Percentiles rank a stretch among this genome's conserved stretches.
These are phyloP conservation scores for Salvia hispanica DNA, from an alignment of 257 asterid genomes.

Conservation along the genomic window DNA sequence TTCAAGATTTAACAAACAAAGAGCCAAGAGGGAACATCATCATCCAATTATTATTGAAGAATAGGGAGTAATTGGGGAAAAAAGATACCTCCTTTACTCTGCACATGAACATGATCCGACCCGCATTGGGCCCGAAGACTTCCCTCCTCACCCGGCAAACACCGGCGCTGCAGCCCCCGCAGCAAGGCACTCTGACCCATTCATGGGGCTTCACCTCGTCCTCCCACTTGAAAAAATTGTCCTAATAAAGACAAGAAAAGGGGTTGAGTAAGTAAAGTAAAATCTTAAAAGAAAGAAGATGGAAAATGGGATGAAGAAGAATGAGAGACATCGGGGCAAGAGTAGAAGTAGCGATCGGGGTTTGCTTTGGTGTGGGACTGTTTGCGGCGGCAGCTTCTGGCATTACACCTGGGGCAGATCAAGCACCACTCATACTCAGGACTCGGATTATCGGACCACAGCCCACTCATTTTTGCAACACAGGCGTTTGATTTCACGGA, in stretches of 20 bases:
- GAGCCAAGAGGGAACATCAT: too few species aligned
- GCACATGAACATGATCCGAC: conserved; percentile 47
- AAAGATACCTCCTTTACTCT: conserved; percentile 44
- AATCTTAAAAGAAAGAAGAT: too few species aligned
- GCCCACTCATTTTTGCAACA: conserved; percentile 4
- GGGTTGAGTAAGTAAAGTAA: too few species aligned
- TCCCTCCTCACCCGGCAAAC: conserved; percentile 45
- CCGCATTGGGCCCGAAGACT: conserved; percentile 38
- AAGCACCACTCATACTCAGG: conserved; percentile 8
- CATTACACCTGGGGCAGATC: conserved; percentile 37
- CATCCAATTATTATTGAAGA: not conserved
- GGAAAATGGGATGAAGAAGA: conserved; percentile 1
- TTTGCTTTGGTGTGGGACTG: conserved; percentile 7
- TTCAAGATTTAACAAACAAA: conserved; percentile 1
- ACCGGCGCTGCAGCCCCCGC: conserved; percentile 54
- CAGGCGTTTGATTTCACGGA: not conserved
- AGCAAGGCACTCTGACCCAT: conserved; percentile 42
- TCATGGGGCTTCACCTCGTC: conserved; percentile 37
- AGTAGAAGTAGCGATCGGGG: conserved; percentile 30
- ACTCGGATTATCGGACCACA: conserved; percentile 16
- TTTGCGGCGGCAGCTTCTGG: conserved; percentile 21
- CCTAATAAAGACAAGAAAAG: conserved; percentile 13
- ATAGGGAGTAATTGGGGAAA: not conserved
- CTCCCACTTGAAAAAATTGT: conserved; percentile 47
- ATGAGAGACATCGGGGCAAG: conserved; percentile 36